These are phyloP conservation scores for Sporisorium exsertum DNA, from an alignment of 1,284 basidiomycete species.

Conservation along the genomic window DNA sequence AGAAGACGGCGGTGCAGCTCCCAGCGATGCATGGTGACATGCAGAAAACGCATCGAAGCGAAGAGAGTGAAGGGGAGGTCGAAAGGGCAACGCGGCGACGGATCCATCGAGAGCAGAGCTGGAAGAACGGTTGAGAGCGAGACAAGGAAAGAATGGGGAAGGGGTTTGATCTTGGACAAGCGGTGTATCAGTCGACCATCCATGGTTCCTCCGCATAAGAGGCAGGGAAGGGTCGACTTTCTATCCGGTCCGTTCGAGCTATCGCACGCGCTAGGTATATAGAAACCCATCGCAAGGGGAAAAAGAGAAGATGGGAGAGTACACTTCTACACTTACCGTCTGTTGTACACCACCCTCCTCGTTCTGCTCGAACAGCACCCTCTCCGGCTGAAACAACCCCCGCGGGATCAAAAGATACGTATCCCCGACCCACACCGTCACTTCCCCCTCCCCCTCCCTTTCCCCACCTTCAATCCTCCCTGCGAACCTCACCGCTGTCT, in stretches of 20 bases:
- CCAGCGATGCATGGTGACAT: conserved; percentile 19
- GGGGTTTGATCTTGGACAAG: conserved; percentile 29
- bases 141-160: neutral
- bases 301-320: too few relatives aligned
- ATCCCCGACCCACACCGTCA: conserved; percentile 39
- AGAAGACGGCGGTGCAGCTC: conserved; percentile 15
- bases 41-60: neutral
- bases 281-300: too few relatives aligned
- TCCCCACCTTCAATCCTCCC: neutral
- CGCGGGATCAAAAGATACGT: conserved; percentile 29
- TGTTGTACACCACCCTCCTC: neutral
- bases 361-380: neutral
- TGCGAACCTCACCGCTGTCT: conserved; percentile 41
- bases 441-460: neutral
- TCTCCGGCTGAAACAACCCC: neutral
- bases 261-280: too few relatives aligned
- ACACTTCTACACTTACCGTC: conserved; percentile 12
- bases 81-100: neutral
- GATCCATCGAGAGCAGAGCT: neutral
- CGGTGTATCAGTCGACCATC: conserved; percentile 50
- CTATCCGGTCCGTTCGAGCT: conserved; percentile 31
- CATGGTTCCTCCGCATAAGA: neutral
- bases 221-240: conserved; percentile 29
- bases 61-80: neutral
- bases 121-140: neutral